Evolutionary conservation across 768 basidiomycete species (phyloP).

Genomic region (Leccinum disarticulatum): DNA sequence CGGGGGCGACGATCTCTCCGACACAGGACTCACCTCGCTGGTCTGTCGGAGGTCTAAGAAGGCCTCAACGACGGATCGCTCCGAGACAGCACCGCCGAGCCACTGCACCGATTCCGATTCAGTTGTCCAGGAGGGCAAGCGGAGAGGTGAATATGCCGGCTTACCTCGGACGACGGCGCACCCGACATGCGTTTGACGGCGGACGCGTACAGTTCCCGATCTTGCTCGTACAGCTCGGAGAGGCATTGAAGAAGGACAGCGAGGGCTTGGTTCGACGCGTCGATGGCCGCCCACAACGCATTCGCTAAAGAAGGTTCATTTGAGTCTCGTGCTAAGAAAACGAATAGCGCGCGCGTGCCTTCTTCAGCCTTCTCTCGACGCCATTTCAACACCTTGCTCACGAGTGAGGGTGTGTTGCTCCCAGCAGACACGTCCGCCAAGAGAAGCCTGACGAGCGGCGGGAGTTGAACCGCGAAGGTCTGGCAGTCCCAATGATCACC

Average conservation of each 20-base stretch:
- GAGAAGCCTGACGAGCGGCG: slow-evolving; percentile 79
- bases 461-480: slow-evolving; percentile 73
- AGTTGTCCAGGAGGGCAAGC: neutral
- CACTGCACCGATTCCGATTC: slow-evolving; percentile 40
- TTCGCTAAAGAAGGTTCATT: slow-evolving; percentile 43
- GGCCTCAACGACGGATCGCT: slow-evolving; percentile 43
- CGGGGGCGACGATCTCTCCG: neutral
- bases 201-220: slow-evolving; percentile 51
- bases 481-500: slow-evolving; percentile 63
- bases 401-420: slow-evolving; percentile 92
- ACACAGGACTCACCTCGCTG: slow-evolving; percentile 48
- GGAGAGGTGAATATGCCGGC: slow-evolving; percentile 29
- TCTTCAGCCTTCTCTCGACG: slow-evolving; percentile 59
- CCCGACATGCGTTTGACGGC: slow-evolving; percentile 64
- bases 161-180: slow-evolving; percentile 51
- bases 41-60: slow-evolving; percentile 59
- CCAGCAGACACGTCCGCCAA: slow-evolving; percentile 96
- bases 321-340: neutral
- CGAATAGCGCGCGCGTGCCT: slow-evolving; percentile 38
- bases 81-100: slow-evolving; percentile 21
- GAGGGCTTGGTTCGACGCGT: slow-evolving; percentile 60
- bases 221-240: slow-evolving; percentile 45
- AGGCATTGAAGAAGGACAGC: slow-evolving; percentile 53
- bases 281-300: slow-evolving; percentile 62
- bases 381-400: slow-evolving; percentile 91